Base-by-base conservation (phyloP, 1,139 yeast genomes). In the Suhomyces coccinellae region DNA sequence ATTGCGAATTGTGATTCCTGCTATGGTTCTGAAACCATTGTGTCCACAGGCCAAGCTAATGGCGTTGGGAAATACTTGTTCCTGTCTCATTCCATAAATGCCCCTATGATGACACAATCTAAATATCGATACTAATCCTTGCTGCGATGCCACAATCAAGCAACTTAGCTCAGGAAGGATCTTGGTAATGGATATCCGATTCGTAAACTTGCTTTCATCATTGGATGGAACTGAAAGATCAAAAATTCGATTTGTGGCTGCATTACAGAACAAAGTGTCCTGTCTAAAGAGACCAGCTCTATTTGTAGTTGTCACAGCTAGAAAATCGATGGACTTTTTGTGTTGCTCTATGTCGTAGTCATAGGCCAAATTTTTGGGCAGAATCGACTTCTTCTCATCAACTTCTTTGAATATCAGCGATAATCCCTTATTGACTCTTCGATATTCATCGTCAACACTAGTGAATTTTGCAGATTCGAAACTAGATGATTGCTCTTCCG, bases 61-160 rank as follows among this genome's bases (percentile, higher is more conserved):
- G 9, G 69, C 69, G 53, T 75, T 70, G 6, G 83, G 81, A 41
- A 83, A 72, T 1, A 78, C 57, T 51, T 70, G 75, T 55, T 85
- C 91, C 52, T 82, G 87, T 36, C 90, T 64, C 73, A 84, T 68
- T 2, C 82, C 80, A 52, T 66, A 73, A 0, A 83, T 58, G 0
- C 88, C 88, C 26, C 83, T 61, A 55, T 73, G 73, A 40, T 72
- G 69, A 24, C 86, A 82, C 34, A 85, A 57, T 33, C 91, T 61
- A 63, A 83, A 73, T 0, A 85, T 62, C 0, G 83, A 62, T 6
- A 82, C 73, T n/a, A 75, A 59, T 0, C 90, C 89, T 41, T 75
- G 75, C 50, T 83, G 89, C 0, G 84, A 67, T 0, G 75, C 83
- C 0, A 75, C 79, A 5, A 83, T 63, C 16, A 77, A 66, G 32